These are phyloP conservation scores for Daldinia sp. DNA, from an alignment of 2,329 filamentous ascomycete genomes.

Conservation along the genomic window DNA sequence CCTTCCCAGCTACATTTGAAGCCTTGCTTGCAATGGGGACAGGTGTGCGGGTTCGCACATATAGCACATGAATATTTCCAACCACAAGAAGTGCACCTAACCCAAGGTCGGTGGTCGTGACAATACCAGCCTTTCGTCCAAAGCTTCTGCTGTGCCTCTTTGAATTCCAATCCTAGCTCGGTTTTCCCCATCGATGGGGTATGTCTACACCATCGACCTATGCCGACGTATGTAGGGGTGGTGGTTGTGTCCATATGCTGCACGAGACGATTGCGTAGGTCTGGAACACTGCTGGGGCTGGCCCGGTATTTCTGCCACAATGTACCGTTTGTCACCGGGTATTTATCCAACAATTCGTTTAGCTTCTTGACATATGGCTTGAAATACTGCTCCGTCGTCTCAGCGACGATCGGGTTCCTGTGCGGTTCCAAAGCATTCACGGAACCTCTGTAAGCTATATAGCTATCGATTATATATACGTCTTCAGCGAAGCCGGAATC, in stretches of 20 bases:
- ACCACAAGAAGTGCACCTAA: not conserved
- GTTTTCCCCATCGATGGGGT: not conserved
- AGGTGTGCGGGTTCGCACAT: constrained; percentile 21
- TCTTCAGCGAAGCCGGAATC: not conserved
- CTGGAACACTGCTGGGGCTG: not conserved
- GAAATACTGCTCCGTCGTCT: not conserved
- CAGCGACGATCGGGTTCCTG: not conserved
- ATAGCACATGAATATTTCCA: constrained; percentile 14
- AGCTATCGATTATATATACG: not conserved
- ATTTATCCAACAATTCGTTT: not conserved
- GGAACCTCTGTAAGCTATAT: not conserved
- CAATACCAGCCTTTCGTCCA: constrained; percentile 27
- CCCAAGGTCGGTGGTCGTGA: not conserved
- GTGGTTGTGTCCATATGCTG: not conserved
- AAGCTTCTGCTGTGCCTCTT: accelerated
- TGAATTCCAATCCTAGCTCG: accelerated
- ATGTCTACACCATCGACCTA: not conserved
- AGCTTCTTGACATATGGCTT: not conserved
- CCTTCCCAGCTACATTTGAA: not conserved
- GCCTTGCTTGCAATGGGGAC: constrained; percentile 4
- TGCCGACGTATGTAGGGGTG: not conserved
- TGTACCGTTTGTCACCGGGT: not conserved
- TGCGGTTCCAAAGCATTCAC: not conserved
- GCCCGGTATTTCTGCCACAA: not conserved
- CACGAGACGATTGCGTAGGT: not conserved